These are phyloP conservation scores for Tricholomella constricta DNA, from an alignment of 768 basidiomycete genomes.

Conservation along the genomic window DNA sequence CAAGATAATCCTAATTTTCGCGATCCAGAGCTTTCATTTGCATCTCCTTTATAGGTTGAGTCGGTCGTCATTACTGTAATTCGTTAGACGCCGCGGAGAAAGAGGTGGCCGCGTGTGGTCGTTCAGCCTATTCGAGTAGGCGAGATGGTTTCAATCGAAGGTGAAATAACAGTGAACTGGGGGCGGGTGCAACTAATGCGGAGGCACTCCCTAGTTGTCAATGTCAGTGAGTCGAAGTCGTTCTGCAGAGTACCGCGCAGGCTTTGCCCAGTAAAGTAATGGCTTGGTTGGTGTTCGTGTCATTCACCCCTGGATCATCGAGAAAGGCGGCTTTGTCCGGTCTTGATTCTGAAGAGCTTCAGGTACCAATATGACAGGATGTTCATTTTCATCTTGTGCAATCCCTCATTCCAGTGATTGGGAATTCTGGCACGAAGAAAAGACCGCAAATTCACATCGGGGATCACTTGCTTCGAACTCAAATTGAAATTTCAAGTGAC, in stretches of 20 bases:
- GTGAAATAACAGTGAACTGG: no score
- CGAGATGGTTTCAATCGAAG: no score
- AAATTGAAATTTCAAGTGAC: no score
- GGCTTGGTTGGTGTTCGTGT: background rate
- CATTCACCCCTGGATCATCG: background rate
- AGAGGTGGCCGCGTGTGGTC: background rate
- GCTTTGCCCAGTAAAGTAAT: no score
- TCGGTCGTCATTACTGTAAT: constrained; percentile 13
- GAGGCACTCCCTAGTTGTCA: background rate
- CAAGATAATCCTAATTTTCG: constrained; percentile 49
- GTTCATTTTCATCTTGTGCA: no score
- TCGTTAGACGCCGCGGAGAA: background rate
- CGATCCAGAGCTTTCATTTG: constrained; percentile 17
- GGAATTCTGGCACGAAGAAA: no score
- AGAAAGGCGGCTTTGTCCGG: constrained; percentile 14
- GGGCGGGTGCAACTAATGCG: background rate
- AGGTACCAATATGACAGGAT: no score
- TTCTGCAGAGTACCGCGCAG: no score
- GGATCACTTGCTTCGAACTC: no score
- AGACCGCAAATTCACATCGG: background rate
- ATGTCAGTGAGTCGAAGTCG: background rate
- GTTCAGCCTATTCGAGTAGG: background rate
- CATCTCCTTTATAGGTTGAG: constrained; percentile 10
- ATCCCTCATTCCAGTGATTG: no score
- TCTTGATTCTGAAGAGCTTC: constrained; percentile 1